A percentile compares a stretch with the other conserved stretches of the same genome.
phyloP scores from a whole-genome alignment of 2,329 filamentous ascomycete genomes.

The Penicillium sclerotiorum region DNA sequence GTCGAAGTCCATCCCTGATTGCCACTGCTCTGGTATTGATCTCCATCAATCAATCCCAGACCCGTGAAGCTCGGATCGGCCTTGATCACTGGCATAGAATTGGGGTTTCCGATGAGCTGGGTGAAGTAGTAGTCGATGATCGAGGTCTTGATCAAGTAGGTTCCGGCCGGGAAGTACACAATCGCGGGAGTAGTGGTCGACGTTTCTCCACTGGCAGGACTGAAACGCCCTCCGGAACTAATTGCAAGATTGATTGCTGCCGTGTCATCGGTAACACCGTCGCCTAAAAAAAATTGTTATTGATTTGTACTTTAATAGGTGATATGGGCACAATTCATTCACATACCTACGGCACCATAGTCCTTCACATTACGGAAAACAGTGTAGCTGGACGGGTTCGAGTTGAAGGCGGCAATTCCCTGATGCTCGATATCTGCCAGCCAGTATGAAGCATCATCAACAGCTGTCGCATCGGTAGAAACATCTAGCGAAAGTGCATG shows the following conservation, averaged over 20 bases:
- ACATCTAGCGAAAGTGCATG: not conserved
- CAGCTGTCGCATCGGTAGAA: slow-evolving; percentile 1
- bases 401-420: slow-evolving; percentile 32
- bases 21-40: slow-evolving; percentile 51
- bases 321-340: too few relatives aligned
- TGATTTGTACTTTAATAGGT: too few relatives aligned
- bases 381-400: slow-evolving; percentile 26
- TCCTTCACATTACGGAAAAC: slow-evolving; percentile 36
- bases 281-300: slow-evolving; percentile 33
- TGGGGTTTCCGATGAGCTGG: slow-evolving; percentile 63
- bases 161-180: slow-evolving; percentile 62
- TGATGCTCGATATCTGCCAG: slow-evolving; percentile 35
- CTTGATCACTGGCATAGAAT: slow-evolving; percentile 57
- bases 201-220: slow-evolving; percentile 41
- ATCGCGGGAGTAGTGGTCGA: slow-evolving; percentile 57
- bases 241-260: slow-evolving; percentile 57
- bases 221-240: slow-evolving; percentile 49
- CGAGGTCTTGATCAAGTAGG: slow-evolving; percentile 59
- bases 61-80: slow-evolving; percentile 57
- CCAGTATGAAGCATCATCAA: slow-evolving; percentile 34
- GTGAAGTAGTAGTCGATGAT: slow-evolving; percentile 68
- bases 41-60: slow-evolving; percentile 61
- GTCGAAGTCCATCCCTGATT: slow-evolving; percentile 49
- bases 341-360: slow-evolving; percentile 34
- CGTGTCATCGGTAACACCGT: slow-evolving; percentile 59